phyloP scores from a whole-genome alignment of 2,329 filamentous ascomycete genomes.

The Pestalotiopsis sp. region DNA sequence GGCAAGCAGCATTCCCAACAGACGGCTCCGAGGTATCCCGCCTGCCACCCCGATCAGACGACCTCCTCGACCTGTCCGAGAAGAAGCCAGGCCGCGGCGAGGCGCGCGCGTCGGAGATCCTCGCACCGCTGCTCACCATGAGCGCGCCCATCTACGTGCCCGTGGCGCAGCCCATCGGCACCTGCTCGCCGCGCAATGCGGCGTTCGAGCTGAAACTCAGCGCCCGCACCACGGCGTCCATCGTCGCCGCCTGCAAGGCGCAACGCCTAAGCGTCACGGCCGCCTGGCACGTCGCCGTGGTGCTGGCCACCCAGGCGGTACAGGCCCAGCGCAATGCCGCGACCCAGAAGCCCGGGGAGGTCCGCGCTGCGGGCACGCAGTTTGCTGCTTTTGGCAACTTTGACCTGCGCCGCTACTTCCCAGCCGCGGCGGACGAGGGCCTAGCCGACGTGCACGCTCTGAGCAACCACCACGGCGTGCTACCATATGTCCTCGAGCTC shows the following conservation, averaged over 20 bases:
- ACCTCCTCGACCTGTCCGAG: conserved; percentile 16
- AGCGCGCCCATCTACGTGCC: conserved; percentile 13
- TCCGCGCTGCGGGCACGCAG: neutral
- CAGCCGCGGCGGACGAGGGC: neutral
- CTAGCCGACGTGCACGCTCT: conserved; percentile 9
- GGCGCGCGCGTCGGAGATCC: conserved; percentile 15
- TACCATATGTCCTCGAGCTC: conserved; percentile 14
- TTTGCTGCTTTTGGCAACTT: conserved; percentile 19
- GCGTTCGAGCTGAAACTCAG: conserved; percentile 12
- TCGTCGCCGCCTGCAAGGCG: conserved; percentile 16
- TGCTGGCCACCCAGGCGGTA: conserved; percentile 15
- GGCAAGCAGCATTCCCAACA: neutral
- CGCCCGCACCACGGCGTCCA: conserved; percentile 6
- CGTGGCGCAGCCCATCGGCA: conserved; percentile 8
- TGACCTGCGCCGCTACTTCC: conserved; percentile 19
- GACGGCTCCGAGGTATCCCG: conserved; percentile 15
- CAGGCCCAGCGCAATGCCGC: conserved; percentile 14
- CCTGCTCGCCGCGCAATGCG: conserved; percentile 13
- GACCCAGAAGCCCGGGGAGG: neutral
- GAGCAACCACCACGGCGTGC: conserved; percentile 17
- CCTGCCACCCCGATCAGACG: conserved; percentile 17
- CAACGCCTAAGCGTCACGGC: conserved; percentile 16
- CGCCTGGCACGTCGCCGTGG: conserved; percentile 16
- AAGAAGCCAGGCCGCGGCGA: conserved; percentile 16
- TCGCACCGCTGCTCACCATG: conserved; percentile 14